Base-by-base conservation (phyloP, 441 rosid genomes). In the Breynia disticha region DNA sequence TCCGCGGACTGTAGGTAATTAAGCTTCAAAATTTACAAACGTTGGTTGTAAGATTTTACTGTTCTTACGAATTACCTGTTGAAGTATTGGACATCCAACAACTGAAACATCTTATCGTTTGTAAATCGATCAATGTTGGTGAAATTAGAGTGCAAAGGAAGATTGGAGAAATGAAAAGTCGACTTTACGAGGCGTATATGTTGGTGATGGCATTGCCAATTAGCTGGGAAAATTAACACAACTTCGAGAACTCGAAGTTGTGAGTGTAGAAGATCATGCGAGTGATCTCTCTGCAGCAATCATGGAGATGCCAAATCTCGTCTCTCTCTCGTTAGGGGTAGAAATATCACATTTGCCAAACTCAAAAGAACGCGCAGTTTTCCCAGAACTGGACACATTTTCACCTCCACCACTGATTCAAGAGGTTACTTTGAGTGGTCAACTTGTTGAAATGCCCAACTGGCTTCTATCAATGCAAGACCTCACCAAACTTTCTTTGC, bases 21-120 rank as follows among this genome's bases (percentile, higher is more conserved):
- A 59, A 54, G 28, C 69, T 65, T 54, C 64, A 48, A 21, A 65
- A 54, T 1, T 64, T 65, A 12, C 64, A 48, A 44, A 59, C 69
- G 48, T 48, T 65, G 64, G n/a, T n/a, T n/a, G n/a, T n/a, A n/a
- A n/a, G 69, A 65, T 42, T 58, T 53, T 16, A 24, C 55, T 44
- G n/a, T 0, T 15, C 50, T 7, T 9, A 17, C 0, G 15, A 50
- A 35, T 13, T 62, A 35, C 66, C 66, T 5, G 6, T 13, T 11
- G 56, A 59, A 48, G 42, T 65, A 7, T 45, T 53, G 12, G 32
- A 37, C n/a, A 65, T 59, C 37, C 19, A 54, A n/a, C 28, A 32
- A 1, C 6, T 65, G 60, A 65, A 64, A 52, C 68, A 65, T 50
- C 55, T 65, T 44, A 45, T 54, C 1, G 48, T 58, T 55, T 58